Percentiles rank a stretch among this genome's conserved stretches.
These are phyloP conservation scores for Colletotrichum tamarilloi DNA, from an alignment of 2,329 filamentous ascomycete genomes.

Conservation along the genomic window DNA sequence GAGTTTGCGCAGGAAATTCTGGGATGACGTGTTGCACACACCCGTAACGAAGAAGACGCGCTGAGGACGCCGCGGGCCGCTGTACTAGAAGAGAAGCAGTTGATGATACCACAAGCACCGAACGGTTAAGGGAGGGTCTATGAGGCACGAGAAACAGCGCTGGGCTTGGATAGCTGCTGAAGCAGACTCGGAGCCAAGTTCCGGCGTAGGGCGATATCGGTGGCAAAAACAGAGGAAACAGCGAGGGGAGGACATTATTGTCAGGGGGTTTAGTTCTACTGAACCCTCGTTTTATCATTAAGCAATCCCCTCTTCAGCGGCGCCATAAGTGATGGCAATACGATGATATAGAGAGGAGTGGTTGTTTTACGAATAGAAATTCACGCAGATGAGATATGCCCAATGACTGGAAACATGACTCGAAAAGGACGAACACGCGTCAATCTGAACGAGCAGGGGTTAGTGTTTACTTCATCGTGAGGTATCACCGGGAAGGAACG, in stretches of 20 bases:
- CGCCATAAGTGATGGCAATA: slow-evolving; percentile 12
- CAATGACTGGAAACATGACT: no score
- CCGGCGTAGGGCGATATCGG: neutral
- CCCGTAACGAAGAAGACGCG: neutral
- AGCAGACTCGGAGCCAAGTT: slow-evolving; percentile 7
- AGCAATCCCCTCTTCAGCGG: neutral
- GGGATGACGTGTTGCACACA: neutral
- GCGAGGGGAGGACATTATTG: neutral
- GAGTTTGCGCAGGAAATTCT: neutral
- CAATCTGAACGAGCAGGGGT: neutral
- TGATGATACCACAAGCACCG: slow-evolving; percentile 35
- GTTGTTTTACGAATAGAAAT: slow-evolving; percentile 29
- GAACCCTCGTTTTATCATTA: neutral
- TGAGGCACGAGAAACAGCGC: neutral
- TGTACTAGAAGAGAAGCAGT: slow-evolving; percentile 9
- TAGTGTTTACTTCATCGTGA: neutral
- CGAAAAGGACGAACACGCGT: neutral
- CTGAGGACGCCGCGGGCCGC: neutral
- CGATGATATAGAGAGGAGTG: slow-evolving; percentile 28
- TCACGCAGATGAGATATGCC: slow-evolving; percentile 12
- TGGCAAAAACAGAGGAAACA: neutral
- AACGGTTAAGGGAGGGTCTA: neutral
- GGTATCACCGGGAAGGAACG: neutral
- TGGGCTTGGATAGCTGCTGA: slow-evolving; percentile 15
- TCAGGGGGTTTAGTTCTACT: neutral